Evolutionary conservation across 805 yeast genomes (phyloP), one percentile per base, ranked within the genome.

Genomic region (Starmera dryadoides): DNA sequence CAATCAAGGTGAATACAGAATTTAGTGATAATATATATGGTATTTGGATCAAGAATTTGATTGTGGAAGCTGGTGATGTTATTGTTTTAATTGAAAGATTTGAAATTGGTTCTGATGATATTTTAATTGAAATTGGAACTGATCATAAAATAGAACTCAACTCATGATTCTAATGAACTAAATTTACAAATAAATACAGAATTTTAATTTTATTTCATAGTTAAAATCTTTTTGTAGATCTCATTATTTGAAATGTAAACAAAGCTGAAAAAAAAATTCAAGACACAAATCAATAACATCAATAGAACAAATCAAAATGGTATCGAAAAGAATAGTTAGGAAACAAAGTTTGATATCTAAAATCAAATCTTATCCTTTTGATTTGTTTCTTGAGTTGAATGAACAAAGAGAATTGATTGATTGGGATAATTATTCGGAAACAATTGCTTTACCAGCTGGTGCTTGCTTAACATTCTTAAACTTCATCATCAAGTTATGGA

Each of bases 1-100:
- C 72, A 0, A 44, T 69, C 1, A 48, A 53, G 28, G 51, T 66
- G 16, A 66, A 63, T 38, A 60, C 60, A 12, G 43, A 50, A n/a
- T 73, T 75, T 68, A 59, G 58, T 39, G 68, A 66, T 40, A 56
- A 62, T 18, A 44, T 69, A 7, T 68, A 67, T 49, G 79, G 79
- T 0, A 50, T 68, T 4, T 72, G 66, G 57, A 9, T 50, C 4
- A 34, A 40, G 2, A 23, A 41, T n/a, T 26, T 46, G 1, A 12
- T 4, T 1, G 38, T 53, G 2, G 20, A 18, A 2, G 33, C 61
- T 4, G 50, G 50, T 0, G 42, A 39, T 5, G 68, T 69, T 39
- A 56, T 70, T 4, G 42, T 73, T 8, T 49, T 73, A 18, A 53
- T 71, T n/a, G 79, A 73, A 45, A 48, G 79, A 30, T 69, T 73